phyloP scores from a whole-genome alignment of 2,329 filamentous ascomycete species.

The Plenodomus tracheiphilus region DNA sequence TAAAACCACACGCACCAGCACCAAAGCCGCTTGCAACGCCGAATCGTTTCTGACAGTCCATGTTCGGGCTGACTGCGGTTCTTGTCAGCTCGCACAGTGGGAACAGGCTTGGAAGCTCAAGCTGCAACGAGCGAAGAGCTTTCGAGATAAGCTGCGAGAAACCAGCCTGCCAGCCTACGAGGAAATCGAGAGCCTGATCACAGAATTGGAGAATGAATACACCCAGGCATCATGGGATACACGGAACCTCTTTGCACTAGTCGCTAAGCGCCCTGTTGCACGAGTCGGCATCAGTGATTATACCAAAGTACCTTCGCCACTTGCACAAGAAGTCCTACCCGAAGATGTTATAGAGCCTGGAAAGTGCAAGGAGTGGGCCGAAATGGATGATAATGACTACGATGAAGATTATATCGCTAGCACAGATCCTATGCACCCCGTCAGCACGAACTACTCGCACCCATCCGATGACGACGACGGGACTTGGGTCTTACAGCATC shows the following conservation, averaged over 20 bases:
- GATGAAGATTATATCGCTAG: conserved; percentile 22
- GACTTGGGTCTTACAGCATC: neutral
- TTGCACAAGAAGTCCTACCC: conserved; percentile 19
- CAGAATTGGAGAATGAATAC: conserved; percentile 14
- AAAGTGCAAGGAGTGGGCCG: neutral
- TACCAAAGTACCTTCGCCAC: conserved; percentile 8
- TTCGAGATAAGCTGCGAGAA: conserved; percentile 8
- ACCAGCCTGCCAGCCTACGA: neutral
- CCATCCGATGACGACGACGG: conserved; percentile 15
- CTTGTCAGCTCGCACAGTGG: conserved; percentile 28
- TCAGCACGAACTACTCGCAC: conserved; percentile 16
- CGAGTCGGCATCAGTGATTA: conserved; percentile 7
- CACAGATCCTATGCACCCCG: conserved; percentile 29
- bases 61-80: conserved; percentile 17
- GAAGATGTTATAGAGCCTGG: conserved; percentile 18
- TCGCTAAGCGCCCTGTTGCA: conserved; percentile 3
- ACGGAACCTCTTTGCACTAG: conserved; percentile 8
- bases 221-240: conserved; percentile 16
- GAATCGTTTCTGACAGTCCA: conserved; percentile 26
- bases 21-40: conserved; percentile 30
- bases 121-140: conserved; percentile 16
- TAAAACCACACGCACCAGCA: conserved; percentile 13
- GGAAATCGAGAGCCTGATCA: conserved; percentile 7
- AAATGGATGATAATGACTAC: conserved; percentile 14
- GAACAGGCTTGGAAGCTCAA: conserved; percentile 17